A percentile compares a stretch with the other conserved stretches of the same genome.
phyloP scores from a whole-genome alignment of 176 grass and related monocot genomes.

The Hordeum vulgare region DNA sequence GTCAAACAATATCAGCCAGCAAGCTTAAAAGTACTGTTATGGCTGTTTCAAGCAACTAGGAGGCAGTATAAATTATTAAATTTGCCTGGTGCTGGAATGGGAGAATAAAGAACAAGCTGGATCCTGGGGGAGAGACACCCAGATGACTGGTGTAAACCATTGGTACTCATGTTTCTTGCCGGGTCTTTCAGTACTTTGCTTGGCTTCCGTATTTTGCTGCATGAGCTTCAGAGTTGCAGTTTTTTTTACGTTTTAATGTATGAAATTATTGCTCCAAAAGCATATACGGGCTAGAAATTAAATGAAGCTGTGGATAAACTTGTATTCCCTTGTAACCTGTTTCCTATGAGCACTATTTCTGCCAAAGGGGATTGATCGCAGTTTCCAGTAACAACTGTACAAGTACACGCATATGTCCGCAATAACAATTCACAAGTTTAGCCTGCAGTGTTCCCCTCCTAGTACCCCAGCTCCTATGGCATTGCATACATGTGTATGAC shows the following conservation, averaged over 20 bases:
- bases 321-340: not conserved
- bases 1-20: not conserved
- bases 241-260: not conserved
- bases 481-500: not conserved
- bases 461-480: not conserved
- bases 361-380: not conserved
- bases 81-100: not conserved
- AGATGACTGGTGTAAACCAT: not conserved
- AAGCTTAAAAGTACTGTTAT: slow-evolving; percentile 3
- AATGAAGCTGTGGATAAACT: not conserved
- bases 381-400: not conserved
- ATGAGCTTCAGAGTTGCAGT: not conserved
- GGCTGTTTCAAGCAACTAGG: not conserved
- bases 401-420: not conserved
- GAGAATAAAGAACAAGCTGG: not conserved
- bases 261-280: not conserved
- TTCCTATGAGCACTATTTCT: not conserved
- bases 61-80: not conserved
- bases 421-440: not conserved
- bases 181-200: not conserved
- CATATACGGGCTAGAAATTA: not conserved
- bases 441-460: not conserved
- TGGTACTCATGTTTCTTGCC: not conserved
- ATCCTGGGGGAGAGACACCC: not conserved
- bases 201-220: not conserved